These are phyloP conservation scores for Suhomyces wounanorum DNA, from an alignment of 1,139 yeast species.

Conservation along the genomic window DNA sequence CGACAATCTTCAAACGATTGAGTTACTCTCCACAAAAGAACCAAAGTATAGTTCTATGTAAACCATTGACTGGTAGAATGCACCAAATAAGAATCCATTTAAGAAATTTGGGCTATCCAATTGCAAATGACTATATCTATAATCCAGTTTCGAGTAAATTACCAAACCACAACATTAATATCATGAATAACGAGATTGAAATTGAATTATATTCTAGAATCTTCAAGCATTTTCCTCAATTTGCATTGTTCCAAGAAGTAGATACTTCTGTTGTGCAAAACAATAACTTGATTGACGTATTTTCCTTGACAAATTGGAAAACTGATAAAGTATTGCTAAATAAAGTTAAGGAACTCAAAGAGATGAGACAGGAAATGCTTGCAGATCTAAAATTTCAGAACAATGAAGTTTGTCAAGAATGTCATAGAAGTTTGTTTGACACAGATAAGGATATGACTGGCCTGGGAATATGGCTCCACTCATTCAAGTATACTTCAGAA, in stretches of 20 bases:
- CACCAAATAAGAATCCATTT: constrained; percentile 80
- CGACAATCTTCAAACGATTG: constrained; percentile 35
- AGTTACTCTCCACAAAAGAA: constrained; percentile 28
- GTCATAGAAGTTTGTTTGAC: constrained; percentile 42
- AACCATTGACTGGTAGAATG: constrained; percentile 72
- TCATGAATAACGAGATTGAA: constrained; percentile 30
- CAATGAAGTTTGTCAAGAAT: constrained; percentile 41
- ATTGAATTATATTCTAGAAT: constrained; percentile 27
- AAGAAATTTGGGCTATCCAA: constrained; percentile 65
- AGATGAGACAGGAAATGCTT: constrained; percentile 14
- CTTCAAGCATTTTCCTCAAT: constrained; percentile 21
- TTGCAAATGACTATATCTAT: constrained; percentile 67
- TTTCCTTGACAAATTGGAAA: constrained; percentile 18
- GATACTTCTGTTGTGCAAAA: constrained; percentile 14
- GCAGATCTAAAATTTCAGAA: constrained; percentile 21
- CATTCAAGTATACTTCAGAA: constrained; percentile 44
- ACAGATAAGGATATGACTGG: constrained; percentile 39
- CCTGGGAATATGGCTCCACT: constrained; percentile 58
- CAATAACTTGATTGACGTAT: constrained; percentile 20
- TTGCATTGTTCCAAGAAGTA: constrained; percentile 8
- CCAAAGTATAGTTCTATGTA: constrained; percentile 62
- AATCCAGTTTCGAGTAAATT: constrained; percentile 23
- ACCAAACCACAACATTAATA: constrained; percentile 19
- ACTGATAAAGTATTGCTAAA: constrained; percentile 15
- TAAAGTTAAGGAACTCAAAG: constrained; percentile 10